phyloP scores from a whole-genome alignment of 2,329 filamentous ascomycete genomes.

The Cytospora piceae region DNA sequence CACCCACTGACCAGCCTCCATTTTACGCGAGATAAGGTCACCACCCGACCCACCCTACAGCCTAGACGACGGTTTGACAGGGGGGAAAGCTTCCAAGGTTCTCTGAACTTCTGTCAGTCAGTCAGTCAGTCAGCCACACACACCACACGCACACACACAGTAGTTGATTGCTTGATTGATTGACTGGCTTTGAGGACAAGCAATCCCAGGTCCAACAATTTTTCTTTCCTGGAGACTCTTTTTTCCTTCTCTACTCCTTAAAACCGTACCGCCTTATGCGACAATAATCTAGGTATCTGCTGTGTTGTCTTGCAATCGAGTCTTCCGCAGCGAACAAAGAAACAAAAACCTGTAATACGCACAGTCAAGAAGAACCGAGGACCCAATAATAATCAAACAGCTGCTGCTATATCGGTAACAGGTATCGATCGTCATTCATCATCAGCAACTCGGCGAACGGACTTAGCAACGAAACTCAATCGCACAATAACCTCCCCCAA shows the following conservation, averaged over 20 bases:
- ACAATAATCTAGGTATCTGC: neutral
- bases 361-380: neutral
- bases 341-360: neutral
- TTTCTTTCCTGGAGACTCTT: conserved; percentile 4
- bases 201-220: conserved; percentile 15
- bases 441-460: neutral
- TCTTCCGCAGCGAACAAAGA: neutral
- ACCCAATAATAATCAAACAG: conserved; percentile 1
- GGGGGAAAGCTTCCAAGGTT: conserved; percentile 6
- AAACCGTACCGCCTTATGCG: conserved; percentile 5
- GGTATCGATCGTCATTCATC: neutral
- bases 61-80: neutral
- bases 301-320: neutral
- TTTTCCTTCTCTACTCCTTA: conserved; percentile 5
- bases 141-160: neutral
- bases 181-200: conserved; percentile 8
- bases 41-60: conserved; percentile 1
- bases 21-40: conserved; percentile 27
- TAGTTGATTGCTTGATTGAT: conserved; percentile 4
- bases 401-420: conserved; percentile 2
- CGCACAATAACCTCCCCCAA: conserved; percentile 4
- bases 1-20: conserved; percentile 26
- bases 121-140: conserved; percentile 24
- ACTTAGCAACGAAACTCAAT: neutral
- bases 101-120: conserved; percentile 6